phyloP scores from a whole-genome alignment of 2,329 filamentous ascomycete genomes.

The Diaporthe humulicola region DNA sequence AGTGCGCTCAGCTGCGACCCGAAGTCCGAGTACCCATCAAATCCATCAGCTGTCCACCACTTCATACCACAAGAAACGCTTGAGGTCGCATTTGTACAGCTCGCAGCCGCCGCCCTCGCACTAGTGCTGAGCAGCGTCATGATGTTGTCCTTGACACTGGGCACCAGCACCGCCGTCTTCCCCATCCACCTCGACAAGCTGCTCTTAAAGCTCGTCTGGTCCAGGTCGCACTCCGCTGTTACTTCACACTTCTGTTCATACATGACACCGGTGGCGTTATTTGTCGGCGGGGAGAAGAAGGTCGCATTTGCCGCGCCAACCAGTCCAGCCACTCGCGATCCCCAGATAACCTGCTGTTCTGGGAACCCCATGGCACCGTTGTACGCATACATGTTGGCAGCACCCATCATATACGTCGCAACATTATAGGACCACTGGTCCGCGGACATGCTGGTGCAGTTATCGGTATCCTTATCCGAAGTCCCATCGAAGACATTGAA shows the following conservation, averaged over 20 bases:
- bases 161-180: slow-evolving; percentile 53
- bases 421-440: slow-evolving; percentile 66
- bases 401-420: slow-evolving; percentile 60
- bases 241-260: slow-evolving; percentile 67
- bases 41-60: slow-evolving; percentile 62
- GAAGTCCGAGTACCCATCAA: slow-evolving; percentile 51
- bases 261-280: slow-evolving; percentile 56
- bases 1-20: slow-evolving; percentile 52
- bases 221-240: slow-evolving; percentile 63
- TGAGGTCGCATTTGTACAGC: slow-evolving; percentile 61
- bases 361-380: slow-evolving; percentile 42
- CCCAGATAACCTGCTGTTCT: slow-evolving; percentile 56
- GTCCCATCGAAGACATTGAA: slow-evolving; percentile 64
- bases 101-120: slow-evolving; percentile 54
- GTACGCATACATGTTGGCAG: slow-evolving; percentile 58
- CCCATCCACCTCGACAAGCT: slow-evolving; percentile 67
- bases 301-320: slow-evolving; percentile 58
- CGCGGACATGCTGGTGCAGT: slow-evolving; percentile 58
- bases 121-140: slow-evolving; percentile 53
- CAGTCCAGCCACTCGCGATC: slow-evolving; percentile 63
- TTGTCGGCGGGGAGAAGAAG: slow-evolving; percentile 58
- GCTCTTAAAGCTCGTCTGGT: slow-evolving; percentile 70
- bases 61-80: slow-evolving; percentile 69
- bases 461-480: slow-evolving; percentile 59
- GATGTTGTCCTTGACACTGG: slow-evolving; percentile 51